phyloP scores from a whole-genome alignment of 2,329 filamentous ascomycete genomes.

The Aspergillus sclerotialis region DNA sequence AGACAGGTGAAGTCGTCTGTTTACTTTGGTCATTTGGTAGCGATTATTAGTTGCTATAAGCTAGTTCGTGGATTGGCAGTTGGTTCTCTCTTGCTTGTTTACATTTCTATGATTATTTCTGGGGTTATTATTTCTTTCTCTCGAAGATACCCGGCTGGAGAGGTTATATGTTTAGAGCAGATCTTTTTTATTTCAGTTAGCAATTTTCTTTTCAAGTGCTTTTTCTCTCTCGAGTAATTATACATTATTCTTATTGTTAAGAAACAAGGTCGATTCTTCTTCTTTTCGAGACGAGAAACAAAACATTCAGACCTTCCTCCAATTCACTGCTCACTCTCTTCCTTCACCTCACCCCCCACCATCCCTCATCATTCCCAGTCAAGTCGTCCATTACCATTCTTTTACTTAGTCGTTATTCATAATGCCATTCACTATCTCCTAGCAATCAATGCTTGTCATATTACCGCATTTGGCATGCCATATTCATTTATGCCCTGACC shows the following conservation, averaged over 20 bases:
- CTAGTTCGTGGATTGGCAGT: background rate
- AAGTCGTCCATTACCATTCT: background rate
- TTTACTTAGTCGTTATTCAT: background rate
- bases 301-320: background rate
- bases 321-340: background rate
- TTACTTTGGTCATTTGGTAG: conserved; percentile 2
- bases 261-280: background rate
- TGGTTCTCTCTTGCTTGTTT: conserved; percentile 1
- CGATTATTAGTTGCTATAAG: background rate
- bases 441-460: background rate
- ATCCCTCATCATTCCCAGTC: background rate
- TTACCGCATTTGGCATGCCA: background rate
- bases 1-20: conserved; percentile 12
- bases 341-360: background rate
- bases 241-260: conserved; percentile 1
- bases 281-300: background rate
- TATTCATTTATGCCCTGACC: background rate
- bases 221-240: background rate
- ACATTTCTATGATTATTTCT: background rate
- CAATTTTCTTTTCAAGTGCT: background rate
- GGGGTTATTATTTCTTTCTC: background rate
- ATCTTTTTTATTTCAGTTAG: background rate
- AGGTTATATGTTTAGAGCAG: background rate
- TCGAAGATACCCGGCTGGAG: conserved; percentile 4
- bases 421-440: background rate